These are phyloP conservation scores for Cicer arietinum DNA, from an alignment of 306 rosid species.

Conservation along the genomic window DNA sequence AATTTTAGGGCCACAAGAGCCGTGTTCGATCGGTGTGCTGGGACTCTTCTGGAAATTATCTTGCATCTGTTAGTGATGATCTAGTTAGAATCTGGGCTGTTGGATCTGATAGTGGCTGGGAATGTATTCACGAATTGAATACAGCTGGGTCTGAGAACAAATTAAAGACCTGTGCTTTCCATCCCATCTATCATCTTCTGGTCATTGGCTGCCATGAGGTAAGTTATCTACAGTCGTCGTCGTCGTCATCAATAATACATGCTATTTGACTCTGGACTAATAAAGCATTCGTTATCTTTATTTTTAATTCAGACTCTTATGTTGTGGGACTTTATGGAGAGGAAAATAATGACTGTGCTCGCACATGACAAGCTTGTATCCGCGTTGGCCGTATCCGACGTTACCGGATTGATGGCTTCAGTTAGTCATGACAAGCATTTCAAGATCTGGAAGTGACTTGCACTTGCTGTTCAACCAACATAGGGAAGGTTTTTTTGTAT, in stretches of 20 bases:
- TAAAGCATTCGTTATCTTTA: neutral
- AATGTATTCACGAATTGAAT: constrained; percentile 56
- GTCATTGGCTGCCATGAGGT: constrained; percentile 72
- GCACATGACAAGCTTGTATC: constrained; percentile 74
- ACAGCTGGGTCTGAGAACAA: constrained; percentile 55
- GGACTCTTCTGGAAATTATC: constrained; percentile 68
- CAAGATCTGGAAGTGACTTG: constrained; percentile 75
- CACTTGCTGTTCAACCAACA: constrained; percentile 20
- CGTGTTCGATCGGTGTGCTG: constrained; percentile 69
- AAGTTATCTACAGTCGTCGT: constrained; percentile 26
- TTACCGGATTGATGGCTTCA: constrained; percentile 71
- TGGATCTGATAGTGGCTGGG: constrained; percentile 58
- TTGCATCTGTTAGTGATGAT: constrained; percentile 81
- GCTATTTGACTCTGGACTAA: constrained; percentile 13
- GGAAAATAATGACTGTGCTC: constrained; percentile 52
- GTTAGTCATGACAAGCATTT: constrained; percentile 69
- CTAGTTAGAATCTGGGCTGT: constrained; percentile 67
- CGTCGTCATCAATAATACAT: neutral
- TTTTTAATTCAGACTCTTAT: constrained; percentile 57
- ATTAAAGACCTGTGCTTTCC: constrained; percentile 67
- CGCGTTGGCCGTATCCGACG: constrained; percentile 65
- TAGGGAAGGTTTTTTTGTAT: constrained; percentile 1
- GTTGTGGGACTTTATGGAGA: constrained; percentile 72
- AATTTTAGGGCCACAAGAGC: constrained; percentile 71
- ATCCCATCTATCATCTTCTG: constrained; percentile 64